These are phyloP conservation scores for Antitrichia curtipendula DNA, from an alignment of 225 moss, liverwort and hornwort genomes.

Conservation along the genomic window DNA sequence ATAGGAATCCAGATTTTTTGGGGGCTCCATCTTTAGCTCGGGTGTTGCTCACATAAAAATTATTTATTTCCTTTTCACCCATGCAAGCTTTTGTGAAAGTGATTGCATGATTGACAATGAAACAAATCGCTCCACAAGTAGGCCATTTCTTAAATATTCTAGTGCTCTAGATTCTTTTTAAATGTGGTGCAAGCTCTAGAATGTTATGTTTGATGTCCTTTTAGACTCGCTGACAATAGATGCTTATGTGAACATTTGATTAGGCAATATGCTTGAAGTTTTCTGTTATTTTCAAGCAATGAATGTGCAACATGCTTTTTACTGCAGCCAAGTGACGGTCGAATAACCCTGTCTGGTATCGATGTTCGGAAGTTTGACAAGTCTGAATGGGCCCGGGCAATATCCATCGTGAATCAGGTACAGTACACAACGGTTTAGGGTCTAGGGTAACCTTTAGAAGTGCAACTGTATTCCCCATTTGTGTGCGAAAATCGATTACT, in stretches of 20 bases:
- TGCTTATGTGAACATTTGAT: not conserved
- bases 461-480: not conserved
- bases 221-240: not conserved
- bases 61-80: not conserved
- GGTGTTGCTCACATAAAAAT: not conserved
- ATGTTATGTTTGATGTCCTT: not conserved
- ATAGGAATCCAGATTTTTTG: not conserved
- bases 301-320: not conserved
- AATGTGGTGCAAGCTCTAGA: not conserved
- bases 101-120: not conserved
- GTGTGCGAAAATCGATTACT: not conserved
- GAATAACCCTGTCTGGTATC: slow-evolving; percentile 75
- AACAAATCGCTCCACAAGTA: not conserved
- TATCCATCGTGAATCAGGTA: slow-evolving; percentile 97
- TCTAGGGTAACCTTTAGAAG: not conserved
- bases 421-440: not conserved
- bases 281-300: not conserved
- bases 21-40: not conserved
- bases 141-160: not conserved
- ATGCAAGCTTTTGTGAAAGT: not conserved
- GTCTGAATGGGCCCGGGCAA: slow-evolving; percentile 88
- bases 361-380: slow-evolving; percentile 98
- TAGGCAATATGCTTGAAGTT: not conserved
- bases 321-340: slow-evolving; percentile 75
- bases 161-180: not conserved